Base-by-base conservation (phyloP, 2,329 filamentous ascomycete species). In the Pseudogymnoascus sp. region DNA sequence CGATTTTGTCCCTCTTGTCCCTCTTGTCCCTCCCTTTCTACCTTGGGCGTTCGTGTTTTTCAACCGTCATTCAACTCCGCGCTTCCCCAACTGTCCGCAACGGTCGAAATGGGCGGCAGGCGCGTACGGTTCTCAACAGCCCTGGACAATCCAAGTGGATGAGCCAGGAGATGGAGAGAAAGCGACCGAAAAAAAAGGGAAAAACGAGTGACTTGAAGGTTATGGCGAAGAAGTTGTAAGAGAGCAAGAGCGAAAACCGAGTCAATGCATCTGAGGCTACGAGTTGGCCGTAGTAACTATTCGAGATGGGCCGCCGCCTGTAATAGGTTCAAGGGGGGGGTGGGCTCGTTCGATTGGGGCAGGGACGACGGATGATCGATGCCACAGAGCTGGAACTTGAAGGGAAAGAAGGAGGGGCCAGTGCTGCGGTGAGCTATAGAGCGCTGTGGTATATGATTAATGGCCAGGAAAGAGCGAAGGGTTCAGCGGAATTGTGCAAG, bases 181-280 rank as follows among this genome's bases (percentile, higher is more conserved):
- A 55, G 26, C 26, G 49, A 55, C 49, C 49, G 29, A 16, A 33
- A 55, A 45, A 45, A 33, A 33, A 55, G 49, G n/a, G 49, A 55
- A 55, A 55, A 55, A 55, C 49, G 49, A 55, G 49, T 33, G 26
- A 55, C 49, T 55, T 55, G 49, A 55, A 55, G 49, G 49, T 33
- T 26, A 55, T 29, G 49, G 49, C 14, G 49, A 55, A 55, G 49
- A 55, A 31, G 49, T 55, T 55, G 49, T 55, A 33, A 55, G 49
- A 55, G 49, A 12, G 26, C 49, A 55, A 55, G 49, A 55, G 49
- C 49, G 29, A 55, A 55, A 55, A 33, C 2, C 3, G 49, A 33
- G 26, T 55, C 49, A 33, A 55, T 33, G 29, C 49, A 55, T 33
- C 49, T 55, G 49, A 33, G 29, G 49, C 49, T 55, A 33, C 49